Base-by-base conservation (phyloP, 257 asterid species). In the Nicotiana sylvestris region DNA sequence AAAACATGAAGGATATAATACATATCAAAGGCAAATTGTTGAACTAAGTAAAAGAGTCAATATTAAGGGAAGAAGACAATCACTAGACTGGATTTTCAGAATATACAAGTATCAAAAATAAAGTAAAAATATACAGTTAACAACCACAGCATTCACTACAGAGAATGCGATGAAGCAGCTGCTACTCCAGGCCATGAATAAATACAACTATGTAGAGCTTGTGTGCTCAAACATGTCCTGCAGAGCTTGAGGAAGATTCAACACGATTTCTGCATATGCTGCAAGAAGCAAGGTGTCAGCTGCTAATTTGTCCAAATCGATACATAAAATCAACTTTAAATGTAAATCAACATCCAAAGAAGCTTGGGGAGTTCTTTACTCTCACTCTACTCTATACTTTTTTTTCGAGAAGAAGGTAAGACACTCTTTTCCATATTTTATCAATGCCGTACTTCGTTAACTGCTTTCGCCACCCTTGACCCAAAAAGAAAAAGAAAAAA, bases 231-330 rank as follows among this genome's bases (percentile, higher is more conserved):
- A 85, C 81, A 83, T 72, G 81, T 91, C 93, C 85, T 91, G 90
- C 67, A 96, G 93, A 86, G 93, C 91, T 78, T 85, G 86, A 25
- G 97, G 90, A 87, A 96, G 85, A 91, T 90, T 89, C 93, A 94
- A 82, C 64, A 96, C 97, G 30, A 90, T 90, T 89, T 96, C 99
- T 66, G 98, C 98, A 84, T 92, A 96, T 51, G 99, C 99, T 96
- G 97, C 62, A 81, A 70, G 25, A 37, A 62, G 18, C 57, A 46
- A 27, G 49, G 81, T 67, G 81, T 82, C 64, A 29, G 61, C 30
- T 27, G 13, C 67, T 58, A 51, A 74, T 11, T 55, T 4, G 0
- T 27, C 27, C 64, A 0, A 0, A 27, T 15, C 4, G 9, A 76
- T 0, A 51, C 64, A 76, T 51, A 49, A 74, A 70, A 81, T 43